Conservation (phyloP, 345 rosid genomes). For the Luvunga scandens region DNA sequence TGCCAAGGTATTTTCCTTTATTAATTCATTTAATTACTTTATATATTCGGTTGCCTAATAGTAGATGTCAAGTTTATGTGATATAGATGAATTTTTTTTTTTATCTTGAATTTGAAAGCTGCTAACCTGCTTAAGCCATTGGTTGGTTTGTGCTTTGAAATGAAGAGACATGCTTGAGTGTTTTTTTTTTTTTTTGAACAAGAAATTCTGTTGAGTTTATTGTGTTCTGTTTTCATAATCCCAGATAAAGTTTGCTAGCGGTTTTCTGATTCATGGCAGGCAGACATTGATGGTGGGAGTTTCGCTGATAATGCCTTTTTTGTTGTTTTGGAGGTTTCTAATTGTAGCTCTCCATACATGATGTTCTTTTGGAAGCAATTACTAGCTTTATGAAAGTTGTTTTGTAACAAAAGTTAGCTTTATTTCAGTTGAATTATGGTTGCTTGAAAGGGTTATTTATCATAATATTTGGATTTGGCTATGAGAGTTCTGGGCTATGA, state of each 20-base stretch:
- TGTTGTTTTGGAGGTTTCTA: constrained; percentile 28
- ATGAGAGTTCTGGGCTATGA: neutral
- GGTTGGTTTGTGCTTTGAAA: neutral
- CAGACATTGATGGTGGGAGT: constrained; percentile 30
- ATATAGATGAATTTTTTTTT: neutral
- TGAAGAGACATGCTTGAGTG: neutral
- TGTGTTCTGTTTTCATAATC: constrained; percentile 24
- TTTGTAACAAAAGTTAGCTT: neutral
- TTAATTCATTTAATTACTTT: neutral
- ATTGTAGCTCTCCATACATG: constrained; percentile 37
- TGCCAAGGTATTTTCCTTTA: constrained; percentile 44
- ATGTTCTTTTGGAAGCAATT: neutral
- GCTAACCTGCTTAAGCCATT: neutral
- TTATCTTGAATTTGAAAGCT: neutral
- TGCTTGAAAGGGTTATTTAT: neutral
- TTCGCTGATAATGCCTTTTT: constrained; percentile 37
- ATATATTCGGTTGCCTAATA: neutral
- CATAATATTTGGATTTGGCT: neutral
- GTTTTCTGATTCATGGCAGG: constrained; percentile 51
- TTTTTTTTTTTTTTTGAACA: neutral
- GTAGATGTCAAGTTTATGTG: neutral
- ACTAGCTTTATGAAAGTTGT: neutral
- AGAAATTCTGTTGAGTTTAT: neutral
- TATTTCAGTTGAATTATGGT: neutral
- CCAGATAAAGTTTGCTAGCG: constrained; percentile 32